These are phyloP conservation scores for Steccherinum ochraceum DNA, from an alignment of 768 basidiomycete genomes.

Conservation along the genomic window DNA sequence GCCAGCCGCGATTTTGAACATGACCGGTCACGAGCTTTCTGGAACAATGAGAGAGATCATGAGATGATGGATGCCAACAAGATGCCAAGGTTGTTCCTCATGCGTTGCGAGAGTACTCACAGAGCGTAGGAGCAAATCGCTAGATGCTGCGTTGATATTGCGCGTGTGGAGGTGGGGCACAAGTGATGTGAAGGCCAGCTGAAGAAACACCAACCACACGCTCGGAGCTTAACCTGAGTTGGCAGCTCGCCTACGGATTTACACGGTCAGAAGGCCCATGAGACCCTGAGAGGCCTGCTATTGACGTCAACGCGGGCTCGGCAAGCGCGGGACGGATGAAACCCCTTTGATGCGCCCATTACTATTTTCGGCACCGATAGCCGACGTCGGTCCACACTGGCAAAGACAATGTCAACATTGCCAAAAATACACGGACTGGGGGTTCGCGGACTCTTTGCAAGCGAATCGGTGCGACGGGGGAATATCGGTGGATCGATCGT, in stretches of 20 bases:
- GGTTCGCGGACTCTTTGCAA: neutral
- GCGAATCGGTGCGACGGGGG: neutral
- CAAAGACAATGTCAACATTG: neutral
- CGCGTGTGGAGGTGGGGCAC: no score
- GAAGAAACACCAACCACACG: no score
- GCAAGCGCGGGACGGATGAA: neutral
- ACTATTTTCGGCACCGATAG: neutral
- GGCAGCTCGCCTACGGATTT: no score
- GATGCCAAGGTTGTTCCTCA: no score
- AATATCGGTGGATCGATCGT: conserved; percentile 1
- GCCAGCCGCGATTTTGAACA: neutral
- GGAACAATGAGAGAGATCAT: no score
- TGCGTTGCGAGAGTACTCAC: no score
- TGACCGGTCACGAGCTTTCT: neutral
- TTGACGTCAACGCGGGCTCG: neutral
- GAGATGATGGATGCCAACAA: no score
- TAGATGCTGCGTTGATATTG: no score
- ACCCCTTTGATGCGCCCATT: neutral
- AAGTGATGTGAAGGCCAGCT: no score
- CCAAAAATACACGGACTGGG: neutral
- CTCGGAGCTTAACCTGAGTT: no score
- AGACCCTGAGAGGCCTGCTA: neutral
- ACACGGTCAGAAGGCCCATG: no score
- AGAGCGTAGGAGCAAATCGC: no score
- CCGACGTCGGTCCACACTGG: neutral